Evolutionary conservation across 1,284 basidiomycete genomes (phyloP), one percentile per base, ranked within the genome.

Genomic region (Cerioporus squamosus): DNA sequence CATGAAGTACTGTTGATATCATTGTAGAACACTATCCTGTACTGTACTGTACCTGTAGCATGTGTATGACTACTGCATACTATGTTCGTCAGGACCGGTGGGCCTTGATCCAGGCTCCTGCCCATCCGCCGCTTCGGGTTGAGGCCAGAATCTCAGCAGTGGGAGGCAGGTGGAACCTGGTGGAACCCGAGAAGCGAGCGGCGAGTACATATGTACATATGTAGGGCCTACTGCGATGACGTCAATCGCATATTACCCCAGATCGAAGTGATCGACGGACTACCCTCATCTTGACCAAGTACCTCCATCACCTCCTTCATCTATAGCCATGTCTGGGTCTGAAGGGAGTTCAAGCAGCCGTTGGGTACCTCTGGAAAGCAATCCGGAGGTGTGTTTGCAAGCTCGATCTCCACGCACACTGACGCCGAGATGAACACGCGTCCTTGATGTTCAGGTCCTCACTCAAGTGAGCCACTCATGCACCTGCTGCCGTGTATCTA

Each of bases 301-400:
- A 49, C 20, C 31, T 14, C 29, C n/a, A 49, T 36, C 18, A 12
- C 22, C 36, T 22, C 38, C 14, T 26, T 12, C 31, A 51, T 18
- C 31, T 52, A 22, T 22, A 36, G 33, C 33, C 10, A 60, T 49
- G 46, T n/a, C 26, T 29, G 31, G 24, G 45, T 53, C 61, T 26
- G 51, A 55, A 26, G 43, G 51, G 2, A 47, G 36, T 29, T 39
- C 56, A 7, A 29, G 3, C 23, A 52, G 51, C 9, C 63, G 55
- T 6, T 64, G 63, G 63, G 55, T 64, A 20, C 63, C 63, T 4
- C 50, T 64, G 7, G 63, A 64, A 49, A 62, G 60, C 44, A 64
- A 64, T 20, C 63, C 63, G 1, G 63, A 64, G 60, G 63, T 59
- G 49, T 17, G 31, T 2, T 24, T 18, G 44, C n/a, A n/a, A n/a